Base-by-base conservation (phyloP, 495 filamentous ascomycete genomes). In the Talaromyces thailandensis region DNA sequence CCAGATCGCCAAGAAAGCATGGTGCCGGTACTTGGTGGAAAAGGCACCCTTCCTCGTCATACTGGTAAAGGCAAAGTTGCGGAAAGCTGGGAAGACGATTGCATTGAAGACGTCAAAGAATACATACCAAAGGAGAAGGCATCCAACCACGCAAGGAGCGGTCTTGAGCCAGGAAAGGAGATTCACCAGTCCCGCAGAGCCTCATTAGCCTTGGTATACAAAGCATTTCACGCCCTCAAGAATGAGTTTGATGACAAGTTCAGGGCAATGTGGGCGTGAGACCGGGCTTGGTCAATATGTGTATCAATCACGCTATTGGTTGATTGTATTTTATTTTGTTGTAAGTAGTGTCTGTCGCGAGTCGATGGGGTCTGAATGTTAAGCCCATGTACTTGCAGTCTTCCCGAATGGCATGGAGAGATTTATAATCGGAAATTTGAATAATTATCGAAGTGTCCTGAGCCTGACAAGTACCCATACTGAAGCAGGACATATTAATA, bases 221-320 rank as follows among this genome's bases (percentile, higher is more conserved):
- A 61, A 45, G 84, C 88, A 6, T 77, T 91, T 64, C 70, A 66
- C 53, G 70, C 74, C 71, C 68, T 91, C 64, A 79, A 78, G 64
- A 64, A 60, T 29, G 82, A 85, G 64, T 91, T 91, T 69, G 81
- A 90, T 65, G 70, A 70, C 31, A 89, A 88, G 71, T 90, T 91
- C 73, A 79, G 62, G 63, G 80, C 76, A 51, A 88, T 86, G 40
- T 85, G 70, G 62, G 74, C 75, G 9, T 76, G 2, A 51, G 3
- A 24, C 24, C 0, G 11, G 2, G 9, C 3, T 9, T 25, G n/a
- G 48, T 1, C 18, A 51, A 0, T 23, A 0, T 21, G 12, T 1
- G 3, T 51, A 7, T 24, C 48, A 51, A 51, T 9, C 2, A 21
- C 4, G 23, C 0, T 6, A 24, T 9, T 51, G 4, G 6, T 24